Conservation (phyloP, 2,329 filamentous ascomycete genomes). For the Iodosphaeria phyllophila region DNA sequence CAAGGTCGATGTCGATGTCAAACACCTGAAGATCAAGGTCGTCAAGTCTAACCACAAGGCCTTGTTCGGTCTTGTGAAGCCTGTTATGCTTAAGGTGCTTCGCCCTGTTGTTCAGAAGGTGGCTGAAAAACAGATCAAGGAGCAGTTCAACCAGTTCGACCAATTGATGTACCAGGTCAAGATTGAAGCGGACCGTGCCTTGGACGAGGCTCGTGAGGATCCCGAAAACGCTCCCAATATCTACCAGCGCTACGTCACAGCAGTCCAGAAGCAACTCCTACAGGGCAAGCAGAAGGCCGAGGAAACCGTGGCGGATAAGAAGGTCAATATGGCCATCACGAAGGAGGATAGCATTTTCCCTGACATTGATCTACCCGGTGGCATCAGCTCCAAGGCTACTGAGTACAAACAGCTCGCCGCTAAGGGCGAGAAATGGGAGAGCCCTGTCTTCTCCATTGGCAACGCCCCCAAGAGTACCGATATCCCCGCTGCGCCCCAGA, state of each 20-base stretch:
- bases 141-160: constrained; percentile 63
- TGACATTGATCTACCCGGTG: constrained; percentile 66
- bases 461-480: constrained; percentile 52
- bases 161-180: constrained; percentile 57
- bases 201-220: constrained; percentile 44
- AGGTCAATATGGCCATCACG: constrained; percentile 70
- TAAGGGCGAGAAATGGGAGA: constrained; percentile 93
- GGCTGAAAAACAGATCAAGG: constrained; percentile 74
- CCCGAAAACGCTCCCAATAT: constrained; percentile 63
- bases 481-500: constrained; percentile 41
- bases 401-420: constrained; percentile 77
- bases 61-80: constrained; percentile 73
- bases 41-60: constrained; percentile 93
- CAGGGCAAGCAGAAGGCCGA: constrained; percentile 65
- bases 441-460: constrained; percentile 80
- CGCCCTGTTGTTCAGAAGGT: constrained; percentile 74
- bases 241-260: constrained; percentile 67
- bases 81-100: constrained; percentile 66
- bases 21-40: constrained; percentile 70
- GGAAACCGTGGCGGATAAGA: constrained; percentile 40
- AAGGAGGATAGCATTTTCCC: constrained; percentile 82
- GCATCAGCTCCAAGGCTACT: constrained; percentile 82
- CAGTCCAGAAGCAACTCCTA: constrained; percentile 53
- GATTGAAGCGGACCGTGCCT: constrained; percentile 59
- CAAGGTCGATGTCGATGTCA: constrained; percentile 67